These are phyloP conservation scores for Melanomma pulvis-pyrius DNA, from an alignment of 495 filamentous ascomycete species.

Conservation along the genomic window DNA sequence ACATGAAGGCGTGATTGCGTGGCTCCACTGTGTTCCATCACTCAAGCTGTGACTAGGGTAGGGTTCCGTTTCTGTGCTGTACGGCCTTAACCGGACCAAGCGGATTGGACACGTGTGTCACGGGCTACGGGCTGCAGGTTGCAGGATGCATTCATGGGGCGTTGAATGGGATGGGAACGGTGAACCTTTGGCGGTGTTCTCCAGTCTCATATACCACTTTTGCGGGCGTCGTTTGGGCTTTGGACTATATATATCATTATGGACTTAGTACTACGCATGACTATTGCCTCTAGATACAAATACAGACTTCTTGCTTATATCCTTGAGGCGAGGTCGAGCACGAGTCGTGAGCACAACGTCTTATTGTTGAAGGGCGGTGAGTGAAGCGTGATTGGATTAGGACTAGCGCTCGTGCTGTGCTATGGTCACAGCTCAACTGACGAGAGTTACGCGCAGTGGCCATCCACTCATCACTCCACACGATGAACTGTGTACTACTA, in stretches of 20 bases:
- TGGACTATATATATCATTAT: not conserved
- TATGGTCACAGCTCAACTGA: not conserved
- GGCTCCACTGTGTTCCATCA: not conserved
- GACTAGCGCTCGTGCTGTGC: not conserved
- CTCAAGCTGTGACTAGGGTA: not conserved
- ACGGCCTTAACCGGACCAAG: not conserved
- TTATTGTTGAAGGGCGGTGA: not conserved
- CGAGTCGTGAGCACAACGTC: no score
- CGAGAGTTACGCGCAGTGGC: not conserved
- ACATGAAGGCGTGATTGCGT: not conserved
- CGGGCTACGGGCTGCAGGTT: slow-evolving; percentile 7
- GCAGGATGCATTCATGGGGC: slow-evolving; percentile 13
- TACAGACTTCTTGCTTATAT: not conserved
- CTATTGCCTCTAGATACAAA: not conserved
- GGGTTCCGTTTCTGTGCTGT: not conserved
- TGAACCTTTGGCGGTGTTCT: slow-evolving; percentile 2
- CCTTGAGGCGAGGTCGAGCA: no score
- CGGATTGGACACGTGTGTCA: not conserved
- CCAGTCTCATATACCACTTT: not conserved
- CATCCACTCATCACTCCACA: not conserved
- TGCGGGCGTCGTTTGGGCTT: not conserved
- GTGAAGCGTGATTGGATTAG: not conserved
- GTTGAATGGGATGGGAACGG: slow-evolving; percentile 3
- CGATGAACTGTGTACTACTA: not conserved
- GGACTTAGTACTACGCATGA: not conserved